Evolutionary conservation across 179 eudicot genomes (phyloP).

Genomic region (Heliamphora pulchella): DNA sequence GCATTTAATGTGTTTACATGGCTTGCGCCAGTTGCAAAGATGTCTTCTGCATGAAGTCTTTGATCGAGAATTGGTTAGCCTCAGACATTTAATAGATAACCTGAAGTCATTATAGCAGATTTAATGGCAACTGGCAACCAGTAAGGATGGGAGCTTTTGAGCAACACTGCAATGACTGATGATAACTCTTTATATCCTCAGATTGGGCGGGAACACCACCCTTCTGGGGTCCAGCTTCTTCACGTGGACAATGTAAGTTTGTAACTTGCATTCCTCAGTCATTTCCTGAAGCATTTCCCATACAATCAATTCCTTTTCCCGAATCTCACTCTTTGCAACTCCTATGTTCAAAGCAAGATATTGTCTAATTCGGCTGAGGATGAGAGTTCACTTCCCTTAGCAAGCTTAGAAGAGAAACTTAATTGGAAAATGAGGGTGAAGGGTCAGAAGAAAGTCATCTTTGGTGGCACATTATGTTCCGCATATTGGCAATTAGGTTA

Average conservation of each 20-base stretch:
- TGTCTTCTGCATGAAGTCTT: slow-evolving; percentile 26
- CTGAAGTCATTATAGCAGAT: slow-evolving; percentile 73
- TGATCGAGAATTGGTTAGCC: slow-evolving; percentile 50
- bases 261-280: neutral
- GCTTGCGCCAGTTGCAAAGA: slow-evolving; percentile 54
- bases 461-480: neutral
- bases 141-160: slow-evolving; percentile 51
- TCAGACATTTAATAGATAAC: slow-evolving; percentile 35
- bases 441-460: neutral
- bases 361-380: neutral
- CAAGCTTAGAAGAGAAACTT: slow-evolving; percentile 2
- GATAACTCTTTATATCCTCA: slow-evolving; percentile 5
- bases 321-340: no score
- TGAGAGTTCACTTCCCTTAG: slow-evolving; percentile 4
- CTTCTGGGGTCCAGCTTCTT: neutral
- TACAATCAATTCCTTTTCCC: no score
- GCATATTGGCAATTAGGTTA: neutral
- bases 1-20: slow-evolving; percentile 61
- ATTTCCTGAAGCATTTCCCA: neutral
- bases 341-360: no score
- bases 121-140: slow-evolving; percentile 74
- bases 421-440: slow-evolving; percentile 2
- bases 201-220: neutral
- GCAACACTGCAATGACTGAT: slow-evolving; percentile 36
- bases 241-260: slow-evolving; percentile 13